These are phyloP conservation scores for Iberis amara DNA, from an alignment of 441 rosid genomes.

Conservation along the genomic window DNA sequence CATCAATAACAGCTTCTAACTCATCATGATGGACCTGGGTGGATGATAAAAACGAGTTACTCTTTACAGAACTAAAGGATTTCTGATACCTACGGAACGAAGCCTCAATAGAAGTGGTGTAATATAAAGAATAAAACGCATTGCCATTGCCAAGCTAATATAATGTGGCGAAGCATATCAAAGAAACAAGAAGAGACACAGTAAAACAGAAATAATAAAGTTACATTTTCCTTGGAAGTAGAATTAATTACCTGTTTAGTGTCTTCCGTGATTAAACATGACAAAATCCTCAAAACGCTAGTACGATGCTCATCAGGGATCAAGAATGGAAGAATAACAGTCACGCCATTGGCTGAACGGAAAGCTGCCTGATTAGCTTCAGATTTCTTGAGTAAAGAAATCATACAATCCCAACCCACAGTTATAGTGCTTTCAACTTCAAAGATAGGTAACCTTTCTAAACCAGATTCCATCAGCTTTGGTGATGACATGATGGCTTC, in stretches of 20 bases:
- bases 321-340: constrained; percentile 73
- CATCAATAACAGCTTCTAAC: constrained; percentile 67
- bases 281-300: constrained; percentile 73
- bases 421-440: constrained; percentile 67
- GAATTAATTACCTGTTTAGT: constrained; percentile 47
- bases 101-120: neutral
- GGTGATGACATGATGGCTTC: constrained; percentile 85
- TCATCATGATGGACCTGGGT: constrained; percentile 86
- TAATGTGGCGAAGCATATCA: no score
- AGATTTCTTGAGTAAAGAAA: constrained; percentile 77
- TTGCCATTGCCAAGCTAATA: neutral
- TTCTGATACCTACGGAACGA: no score
- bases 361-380: constrained; percentile 76
- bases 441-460: constrained; percentile 65
- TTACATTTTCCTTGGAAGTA: constrained; percentile 12
- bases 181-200: no score
- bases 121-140: constrained; percentile 7
- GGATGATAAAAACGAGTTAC: constrained; percentile 4
- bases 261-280: constrained; percentile 92
- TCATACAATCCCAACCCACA: constrained; percentile 92
- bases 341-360: constrained; percentile 74
- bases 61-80: no score
- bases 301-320: constrained; percentile 68
- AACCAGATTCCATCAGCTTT: constrained; percentile 63
- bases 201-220: neutral